Conservation (phyloP, 495 filamentous ascomycete genomes). For the Daldinia vernicosa region DNA sequence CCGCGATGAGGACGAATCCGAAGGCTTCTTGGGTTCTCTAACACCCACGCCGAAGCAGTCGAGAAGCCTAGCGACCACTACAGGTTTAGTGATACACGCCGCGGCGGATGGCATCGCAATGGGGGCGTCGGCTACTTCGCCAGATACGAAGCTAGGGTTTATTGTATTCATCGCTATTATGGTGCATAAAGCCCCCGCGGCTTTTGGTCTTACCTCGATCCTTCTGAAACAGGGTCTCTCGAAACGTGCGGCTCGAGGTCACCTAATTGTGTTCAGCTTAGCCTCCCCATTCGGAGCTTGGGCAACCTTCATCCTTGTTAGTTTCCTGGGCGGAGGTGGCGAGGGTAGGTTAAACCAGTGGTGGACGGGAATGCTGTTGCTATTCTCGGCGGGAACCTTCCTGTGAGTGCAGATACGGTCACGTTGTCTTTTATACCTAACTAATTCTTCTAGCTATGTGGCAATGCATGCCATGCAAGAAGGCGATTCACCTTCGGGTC, state of each 20-base stretch:
- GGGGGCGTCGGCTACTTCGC: slow-evolving; percentile 80
- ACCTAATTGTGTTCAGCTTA: slow-evolving; percentile 88
- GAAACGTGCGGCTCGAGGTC: slow-evolving; percentile 83
- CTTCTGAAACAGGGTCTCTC: slow-evolving; percentile 87
- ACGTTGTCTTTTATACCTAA: slow-evolving; percentile 2
- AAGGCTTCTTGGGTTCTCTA: slow-evolving; percentile 62
- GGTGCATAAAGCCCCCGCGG: slow-evolving; percentile 96
- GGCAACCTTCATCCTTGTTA: slow-evolving; percentile 80
- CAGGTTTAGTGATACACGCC: slow-evolving; percentile 94
- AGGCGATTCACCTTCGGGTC: slow-evolving; percentile 59
- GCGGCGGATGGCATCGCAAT: slow-evolving; percentile 96
- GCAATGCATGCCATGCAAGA: slow-evolving; percentile 99
- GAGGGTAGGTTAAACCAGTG: slow-evolving; percentile 65
- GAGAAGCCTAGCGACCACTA: slow-evolving; percentile 76
- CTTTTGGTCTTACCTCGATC: slow-evolving; percentile 91
- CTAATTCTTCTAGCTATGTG: slow-evolving; percentile 74
- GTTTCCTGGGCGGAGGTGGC: slow-evolving; percentile 67
- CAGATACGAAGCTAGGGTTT: slow-evolving; percentile 76
- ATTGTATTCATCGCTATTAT: slow-evolving; percentile 97
- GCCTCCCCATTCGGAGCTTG: slow-evolving; percentile 90
- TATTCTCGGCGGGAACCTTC: slow-evolving; percentile 96
- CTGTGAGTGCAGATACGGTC: slow-evolving; percentile 67
- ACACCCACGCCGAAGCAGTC: slow-evolving; percentile 60
- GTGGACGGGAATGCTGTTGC: slow-evolving; percentile 90
- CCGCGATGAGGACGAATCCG: slow-evolving; percentile 57